A percentile compares a stretch with the other conserved stretches of the same genome.
Evolutionary conservation across 768 basidiomycete species (phyloP).

Genomic region (Lentinus brumalis): DNA sequence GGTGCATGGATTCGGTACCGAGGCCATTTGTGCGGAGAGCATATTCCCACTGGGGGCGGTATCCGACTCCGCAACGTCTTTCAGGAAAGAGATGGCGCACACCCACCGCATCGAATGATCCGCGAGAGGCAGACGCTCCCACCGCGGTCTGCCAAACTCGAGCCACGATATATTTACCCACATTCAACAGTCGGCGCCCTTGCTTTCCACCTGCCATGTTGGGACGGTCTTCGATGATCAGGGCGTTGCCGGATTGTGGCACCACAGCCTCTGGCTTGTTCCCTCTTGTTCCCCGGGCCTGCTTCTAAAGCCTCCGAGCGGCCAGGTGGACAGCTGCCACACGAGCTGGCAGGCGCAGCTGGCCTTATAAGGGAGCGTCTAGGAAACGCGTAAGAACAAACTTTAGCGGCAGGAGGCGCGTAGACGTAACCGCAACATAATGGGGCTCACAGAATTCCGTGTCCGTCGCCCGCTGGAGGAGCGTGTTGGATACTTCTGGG

Average conservation of each 20-base stretch:
- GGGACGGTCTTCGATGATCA: conserved; percentile 19
- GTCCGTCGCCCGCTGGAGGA: background rate
- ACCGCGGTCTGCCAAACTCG: conserved; percentile 15
- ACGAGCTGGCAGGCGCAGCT: conserved; percentile 7
- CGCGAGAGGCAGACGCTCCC: conserved; percentile 16
- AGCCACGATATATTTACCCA: conserved; percentile 12
- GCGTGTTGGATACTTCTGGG: background rate
- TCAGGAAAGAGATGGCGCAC: conserved; percentile 7
- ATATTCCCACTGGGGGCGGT: conserved; percentile 1
- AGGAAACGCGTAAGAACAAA: conserved; percentile 1
- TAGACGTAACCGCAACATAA: background rate
- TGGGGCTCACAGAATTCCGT: background rate
- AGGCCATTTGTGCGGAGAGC: conserved; percentile 7
- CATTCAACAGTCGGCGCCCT: conserved; percentile 19
- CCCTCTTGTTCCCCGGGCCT: conserved; percentile 22
- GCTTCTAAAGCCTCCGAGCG: conserved; percentile 21
- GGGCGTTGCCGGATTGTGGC: conserved; percentile 15
- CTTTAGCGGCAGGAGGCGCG: conserved; percentile 3
- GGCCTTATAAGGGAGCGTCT: conserved; percentile 3
- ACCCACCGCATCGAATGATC: conserved; percentile 14
- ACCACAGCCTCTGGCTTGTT: conserved; percentile 24
- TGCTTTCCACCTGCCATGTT: conserved; percentile 7
- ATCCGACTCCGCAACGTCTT: conserved; percentile 3
- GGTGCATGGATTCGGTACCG: conserved; percentile 13
- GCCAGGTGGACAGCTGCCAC: conserved; percentile 13